These are phyloP conservation scores for Coemansia reversa DNA, from an alignment of 192 early-diverging fungal species.

Conservation along the genomic window DNA sequence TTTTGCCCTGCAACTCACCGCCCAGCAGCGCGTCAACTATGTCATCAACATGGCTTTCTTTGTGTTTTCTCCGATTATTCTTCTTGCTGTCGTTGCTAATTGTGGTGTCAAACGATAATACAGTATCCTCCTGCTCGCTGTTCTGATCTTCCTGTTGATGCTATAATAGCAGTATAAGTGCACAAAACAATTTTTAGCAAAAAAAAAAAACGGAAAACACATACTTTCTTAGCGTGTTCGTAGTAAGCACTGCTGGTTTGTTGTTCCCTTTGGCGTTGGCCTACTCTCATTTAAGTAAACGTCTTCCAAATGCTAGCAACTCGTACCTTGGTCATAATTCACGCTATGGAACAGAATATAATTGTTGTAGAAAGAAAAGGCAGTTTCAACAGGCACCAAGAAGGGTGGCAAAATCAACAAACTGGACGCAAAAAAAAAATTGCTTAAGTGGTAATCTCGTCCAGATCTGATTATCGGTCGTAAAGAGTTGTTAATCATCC, in stretches of 20 bases:
- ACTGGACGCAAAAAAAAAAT: no score
- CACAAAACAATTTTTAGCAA: not conserved
- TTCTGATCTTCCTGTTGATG: not conserved
- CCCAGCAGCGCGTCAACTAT: conserved; percentile 47
- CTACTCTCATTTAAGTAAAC: no score
- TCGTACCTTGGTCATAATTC: no score
- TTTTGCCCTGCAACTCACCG: conserved; percentile 5
- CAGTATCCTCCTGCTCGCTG: conserved; percentile 15
- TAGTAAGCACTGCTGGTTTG: not conserved
- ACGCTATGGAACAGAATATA: no score
- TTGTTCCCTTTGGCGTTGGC: not conserved
- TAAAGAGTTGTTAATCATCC: no score
- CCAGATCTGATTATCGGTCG: no score
- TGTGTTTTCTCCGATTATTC: not conserved
- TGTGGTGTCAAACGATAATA: conserved; percentile 20
- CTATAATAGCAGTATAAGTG: not conserved
- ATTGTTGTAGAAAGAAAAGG: no score
- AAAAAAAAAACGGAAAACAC: not conserved
- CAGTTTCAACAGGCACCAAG: no score
- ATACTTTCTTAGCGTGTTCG: not conserved
- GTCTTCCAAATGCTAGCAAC: no score
- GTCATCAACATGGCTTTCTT: conserved; percentile 22
- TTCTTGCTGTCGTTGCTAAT: conserved; percentile 2
- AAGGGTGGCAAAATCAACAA: no score
- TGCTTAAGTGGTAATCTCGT: no score